Conservation (phyloP, 2,329 filamentous ascomycete species). For the Xylariaceae sp. region DNA sequence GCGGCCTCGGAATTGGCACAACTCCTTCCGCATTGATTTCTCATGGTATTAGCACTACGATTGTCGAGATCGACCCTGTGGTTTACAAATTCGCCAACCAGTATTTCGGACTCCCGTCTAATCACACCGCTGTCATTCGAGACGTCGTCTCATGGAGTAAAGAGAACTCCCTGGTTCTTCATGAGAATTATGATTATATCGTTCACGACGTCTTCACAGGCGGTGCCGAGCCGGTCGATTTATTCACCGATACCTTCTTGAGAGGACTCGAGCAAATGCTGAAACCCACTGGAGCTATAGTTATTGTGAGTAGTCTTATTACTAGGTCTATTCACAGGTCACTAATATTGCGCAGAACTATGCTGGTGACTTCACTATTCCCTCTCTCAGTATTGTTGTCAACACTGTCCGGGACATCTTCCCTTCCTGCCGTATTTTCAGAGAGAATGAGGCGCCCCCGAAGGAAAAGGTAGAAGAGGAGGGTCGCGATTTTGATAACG, state of each 20-base stretch:
- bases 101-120: slow-evolving; percentile 74
- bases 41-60: slow-evolving; percentile 86
- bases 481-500: slow-evolving; percentile 78
- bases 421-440: slow-evolving; percentile 84
- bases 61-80: slow-evolving; percentile 89
- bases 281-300: slow-evolving; percentile 73
- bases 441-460: slow-evolving; percentile 60
- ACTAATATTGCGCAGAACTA: slow-evolving; percentile 64
- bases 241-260: slow-evolving; percentile 87
- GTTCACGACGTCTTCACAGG: slow-evolving; percentile 98
- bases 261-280: slow-evolving; percentile 64
- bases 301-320: slow-evolving; percentile 59
- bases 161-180: slow-evolving; percentile 38
- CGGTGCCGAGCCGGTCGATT: slow-evolving; percentile 78
- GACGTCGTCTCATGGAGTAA: slow-evolving; percentile 72
- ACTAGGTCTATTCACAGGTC: not conserved
- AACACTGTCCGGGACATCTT: slow-evolving; percentile 79
- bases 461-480: slow-evolving; percentile 42
- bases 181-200: slow-evolving; percentile 75
- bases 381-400: slow-evolving; percentile 71
- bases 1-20: slow-evolving; percentile 87
- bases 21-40: slow-evolving; percentile 79
- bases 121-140: slow-evolving; percentile 73
- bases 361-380: slow-evolving; percentile 77
- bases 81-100: slow-evolving; percentile 77